Evolutionary conservation across 345 rosid species (phyloP).

Genomic region (Clausena lansium): DNA sequence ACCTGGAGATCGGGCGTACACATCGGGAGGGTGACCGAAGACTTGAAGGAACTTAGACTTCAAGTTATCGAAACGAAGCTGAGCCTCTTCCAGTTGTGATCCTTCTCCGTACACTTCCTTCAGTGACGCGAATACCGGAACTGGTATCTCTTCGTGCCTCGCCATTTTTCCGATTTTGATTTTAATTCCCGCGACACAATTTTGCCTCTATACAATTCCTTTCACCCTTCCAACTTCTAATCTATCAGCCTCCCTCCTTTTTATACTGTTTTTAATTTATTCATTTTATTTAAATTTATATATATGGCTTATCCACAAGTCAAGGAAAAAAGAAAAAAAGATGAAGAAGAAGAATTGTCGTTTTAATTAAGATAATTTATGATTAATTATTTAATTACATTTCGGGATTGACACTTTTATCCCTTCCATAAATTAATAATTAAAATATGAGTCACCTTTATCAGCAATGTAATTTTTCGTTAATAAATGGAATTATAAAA

Average conservation of each 20-base stretch:
- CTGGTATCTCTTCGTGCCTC: conserved; percentile 61
- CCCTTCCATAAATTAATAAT: too few species aligned
- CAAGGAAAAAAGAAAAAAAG: too few species aligned
- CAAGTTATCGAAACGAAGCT: conserved; percentile 61
- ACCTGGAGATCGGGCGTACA: conserved; percentile 95
- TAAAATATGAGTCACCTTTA: too few species aligned
- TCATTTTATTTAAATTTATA: too few species aligned
- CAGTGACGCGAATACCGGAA: conserved; percentile 63
- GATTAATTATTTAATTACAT: not conserved
- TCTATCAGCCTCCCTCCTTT: not conserved
- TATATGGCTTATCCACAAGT: not conserved
- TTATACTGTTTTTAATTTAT: too few species aligned
- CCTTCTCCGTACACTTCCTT: conserved; percentile 72
- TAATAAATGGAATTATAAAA: too few species aligned
- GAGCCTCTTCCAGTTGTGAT: conserved; percentile 76
- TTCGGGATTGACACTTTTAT: not conserved
- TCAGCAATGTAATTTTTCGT: too few species aligned
- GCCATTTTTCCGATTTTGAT: conserved; percentile 39
- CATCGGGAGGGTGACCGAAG: conserved; percentile 66
- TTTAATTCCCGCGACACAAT: not conserved
- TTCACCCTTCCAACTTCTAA: not conserved
- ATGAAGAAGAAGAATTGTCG: not conserved
- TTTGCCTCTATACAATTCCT: not conserved
- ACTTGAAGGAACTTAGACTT: conserved; percentile 56
- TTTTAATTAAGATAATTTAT: too few species aligned